Conservation (phyloP, 768 basidiomycete genomes). For the Tephrocybe sp. region DNA sequence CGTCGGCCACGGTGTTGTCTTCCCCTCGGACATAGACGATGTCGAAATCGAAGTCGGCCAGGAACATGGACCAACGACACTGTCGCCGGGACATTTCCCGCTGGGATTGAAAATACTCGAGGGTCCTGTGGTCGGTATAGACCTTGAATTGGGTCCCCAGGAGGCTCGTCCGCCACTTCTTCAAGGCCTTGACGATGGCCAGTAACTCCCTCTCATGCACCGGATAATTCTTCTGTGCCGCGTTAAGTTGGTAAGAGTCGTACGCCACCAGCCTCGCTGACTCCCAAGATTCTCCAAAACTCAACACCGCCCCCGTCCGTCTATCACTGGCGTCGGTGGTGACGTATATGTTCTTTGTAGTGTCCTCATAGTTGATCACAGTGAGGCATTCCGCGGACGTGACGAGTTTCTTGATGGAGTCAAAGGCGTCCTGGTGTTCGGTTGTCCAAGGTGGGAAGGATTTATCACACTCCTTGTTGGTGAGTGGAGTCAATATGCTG, state of each 20-base stretch:
- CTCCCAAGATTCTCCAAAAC: slow-evolving; percentile 4
- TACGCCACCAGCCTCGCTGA: slow-evolving; percentile 1
- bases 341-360: slow-evolving; percentile 14
- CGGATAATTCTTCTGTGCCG: slow-evolving; percentile 5
- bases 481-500: slow-evolving; percentile 13
- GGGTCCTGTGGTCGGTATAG: slow-evolving; percentile 8
- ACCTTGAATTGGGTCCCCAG: slow-evolving; percentile 19
- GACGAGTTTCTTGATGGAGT: slow-evolving; percentile 27
- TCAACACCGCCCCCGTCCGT: slow-evolving; percentile 14
- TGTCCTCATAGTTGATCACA: slow-evolving; percentile 28
- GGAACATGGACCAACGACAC: slow-evolving; percentile 29
- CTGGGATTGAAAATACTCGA: slow-evolving; percentile 29
- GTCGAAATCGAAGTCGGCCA: slow-evolving; percentile 30
- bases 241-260: slow-evolving; percentile 4
- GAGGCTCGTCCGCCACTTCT: slow-evolving; percentile 24
- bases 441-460: slow-evolving; percentile 23
- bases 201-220: slow-evolving; percentile 34
- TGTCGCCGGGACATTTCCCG: slow-evolving; percentile 27
- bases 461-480: slow-evolving; percentile 17
- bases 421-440: slow-evolving; percentile 23
- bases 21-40: slow-evolving; percentile 34
- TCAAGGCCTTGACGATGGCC: slow-evolving; percentile 29
- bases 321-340: not conserved
- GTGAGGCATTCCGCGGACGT: slow-evolving; percentile 21
- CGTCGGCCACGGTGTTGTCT: slow-evolving; percentile 32